Evolutionary conservation across 2,329 filamentous ascomycete genomes (phyloP).

Genomic region (Lizonia empirigonia): DNA sequence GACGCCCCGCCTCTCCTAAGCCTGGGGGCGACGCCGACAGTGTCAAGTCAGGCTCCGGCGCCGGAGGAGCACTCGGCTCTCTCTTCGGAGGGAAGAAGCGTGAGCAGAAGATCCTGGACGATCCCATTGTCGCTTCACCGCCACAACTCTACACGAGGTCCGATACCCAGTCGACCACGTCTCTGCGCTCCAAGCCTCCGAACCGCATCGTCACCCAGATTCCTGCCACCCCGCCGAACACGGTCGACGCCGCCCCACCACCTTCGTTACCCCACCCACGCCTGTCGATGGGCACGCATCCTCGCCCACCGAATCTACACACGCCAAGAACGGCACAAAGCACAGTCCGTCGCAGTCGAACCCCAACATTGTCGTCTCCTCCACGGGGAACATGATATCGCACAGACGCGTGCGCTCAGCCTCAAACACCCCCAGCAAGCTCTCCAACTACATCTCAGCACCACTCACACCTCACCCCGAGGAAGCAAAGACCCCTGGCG

Average conservation of each 20-base stretch:
- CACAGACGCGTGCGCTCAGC: constrained; percentile 69
- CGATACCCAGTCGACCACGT: constrained; percentile 40
- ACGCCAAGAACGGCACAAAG: constrained; percentile 31
- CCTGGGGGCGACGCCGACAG: constrained; percentile 41
- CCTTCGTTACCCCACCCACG: constrained; percentile 68
- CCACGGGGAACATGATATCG: constrained; percentile 73
- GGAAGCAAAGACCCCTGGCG: constrained; percentile 64
- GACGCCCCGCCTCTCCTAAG: constrained; percentile 40
- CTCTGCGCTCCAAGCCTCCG: constrained; percentile 32
- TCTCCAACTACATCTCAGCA: constrained; percentile 71
- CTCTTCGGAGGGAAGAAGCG: constrained; percentile 50
- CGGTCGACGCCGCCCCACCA: constrained; percentile 56
- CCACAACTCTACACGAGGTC: constrained; percentile 38
- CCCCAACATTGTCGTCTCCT: constrained; percentile 63
- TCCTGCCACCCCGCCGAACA: constrained; percentile 52
- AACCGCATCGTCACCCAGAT: constrained; percentile 48
- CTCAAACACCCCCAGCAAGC: constrained; percentile 74
- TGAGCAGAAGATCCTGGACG: constrained; percentile 39
- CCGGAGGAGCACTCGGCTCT: constrained; percentile 45
- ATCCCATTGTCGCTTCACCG: constrained; percentile 35
- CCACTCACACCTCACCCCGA: constrained; percentile 80
- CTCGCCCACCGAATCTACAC: constrained; percentile 40
- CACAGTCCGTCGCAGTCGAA: constrained; percentile 46
- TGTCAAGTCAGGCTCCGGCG: constrained; percentile 50
- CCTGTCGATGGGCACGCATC: constrained; percentile 57